Evolutionary conservation across 805 yeast species (phyloP).

Genomic region (Metschnikowia matae): DNA sequence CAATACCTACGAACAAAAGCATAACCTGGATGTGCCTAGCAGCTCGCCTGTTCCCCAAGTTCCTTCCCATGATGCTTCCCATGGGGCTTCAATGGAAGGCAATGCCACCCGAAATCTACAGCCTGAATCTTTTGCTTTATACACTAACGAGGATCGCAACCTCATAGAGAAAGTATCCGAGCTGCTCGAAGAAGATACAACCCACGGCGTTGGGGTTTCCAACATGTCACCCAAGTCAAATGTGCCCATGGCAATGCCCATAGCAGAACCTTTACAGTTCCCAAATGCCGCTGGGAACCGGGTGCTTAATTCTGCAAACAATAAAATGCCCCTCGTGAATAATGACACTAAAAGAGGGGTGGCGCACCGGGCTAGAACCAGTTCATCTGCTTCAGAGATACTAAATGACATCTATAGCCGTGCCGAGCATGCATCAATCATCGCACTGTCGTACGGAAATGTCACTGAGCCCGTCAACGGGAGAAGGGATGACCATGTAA

Average conservation of each 20-base stretch:
- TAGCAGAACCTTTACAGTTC: background rate
- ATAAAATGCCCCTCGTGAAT: background rate
- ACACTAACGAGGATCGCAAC: background rate
- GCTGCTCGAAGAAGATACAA: background rate
- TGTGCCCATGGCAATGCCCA: background rate
- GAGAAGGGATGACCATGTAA: background rate
- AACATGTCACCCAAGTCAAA: background rate
- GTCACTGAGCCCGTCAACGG: background rate
- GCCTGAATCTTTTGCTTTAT: background rate
- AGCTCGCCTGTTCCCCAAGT: background rate
- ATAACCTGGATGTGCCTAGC: background rate
- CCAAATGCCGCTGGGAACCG: background rate
- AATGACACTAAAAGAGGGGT: background rate
- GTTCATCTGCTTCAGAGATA: background rate
- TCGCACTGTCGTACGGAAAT: background rate
- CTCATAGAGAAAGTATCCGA: background rate
- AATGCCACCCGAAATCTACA: background rate
- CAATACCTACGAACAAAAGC: background rate
- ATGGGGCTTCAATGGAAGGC: background rate
- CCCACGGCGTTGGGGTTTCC: background rate
- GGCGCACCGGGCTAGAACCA: background rate
- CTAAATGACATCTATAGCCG: slow-evolving; percentile 2
- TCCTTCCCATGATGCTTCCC: background rate
- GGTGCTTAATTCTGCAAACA: background rate
- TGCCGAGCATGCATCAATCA: background rate